A percentile compares a stretch with the other conserved stretches of the same genome.
Conservation (phyloP, 2,329 filamentous ascomycete genomes). For the Fonsecaea monophora region DNA sequence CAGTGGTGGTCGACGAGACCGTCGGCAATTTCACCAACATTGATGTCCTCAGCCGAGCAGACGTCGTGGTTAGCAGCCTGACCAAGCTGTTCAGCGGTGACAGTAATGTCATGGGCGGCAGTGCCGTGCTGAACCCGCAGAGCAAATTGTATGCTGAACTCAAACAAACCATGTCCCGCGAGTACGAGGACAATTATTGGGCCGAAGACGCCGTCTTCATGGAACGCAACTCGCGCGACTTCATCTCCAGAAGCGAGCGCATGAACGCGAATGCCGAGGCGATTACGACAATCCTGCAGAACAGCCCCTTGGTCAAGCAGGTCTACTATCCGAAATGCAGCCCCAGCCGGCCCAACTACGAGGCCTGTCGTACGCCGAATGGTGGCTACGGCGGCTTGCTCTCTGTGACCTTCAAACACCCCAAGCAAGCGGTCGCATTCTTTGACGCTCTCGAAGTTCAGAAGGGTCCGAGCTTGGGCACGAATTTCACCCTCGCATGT, state of each 20-base stretch:
- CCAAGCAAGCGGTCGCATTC: conserved; percentile 76
- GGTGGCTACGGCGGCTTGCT: conserved; percentile 91
- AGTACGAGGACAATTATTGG: conserved; percentile 92
- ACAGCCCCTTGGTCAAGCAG: conserved; percentile 70
- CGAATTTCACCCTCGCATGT: conserved; percentile 91
- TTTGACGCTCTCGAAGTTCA: conserved; percentile 85
- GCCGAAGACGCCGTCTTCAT: conserved; percentile 92
- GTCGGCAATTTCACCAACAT: conserved; percentile 97
- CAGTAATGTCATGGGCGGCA: conserved; percentile 97
- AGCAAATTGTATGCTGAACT: conserved; percentile 69
- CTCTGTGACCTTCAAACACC: conserved; percentile 78
- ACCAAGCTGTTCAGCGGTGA: conserved; percentile 98
- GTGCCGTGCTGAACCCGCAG: conserved; percentile 68
- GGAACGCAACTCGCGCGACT: conserved; percentile 95
- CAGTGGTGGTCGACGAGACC: conserved; percentile 91
- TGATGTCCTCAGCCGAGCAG: conserved; percentile 85
- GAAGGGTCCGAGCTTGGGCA: conserved; percentile 93
- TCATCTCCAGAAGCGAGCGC: conserved; percentile 78
- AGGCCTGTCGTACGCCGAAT: conserved; percentile 72
- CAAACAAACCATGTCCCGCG: conserved; percentile 67
- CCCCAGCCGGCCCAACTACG: conserved; percentile 74
- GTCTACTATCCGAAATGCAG: conserved; percentile 88
- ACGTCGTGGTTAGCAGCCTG: conserved; percentile 90
- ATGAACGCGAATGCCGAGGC: conserved; percentile 86
- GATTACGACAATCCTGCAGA: conserved; percentile 74